Evolutionary conservation across 2,329 filamentous ascomycete species (phyloP).

Genomic region (Colletotrichum salicis): DNA sequence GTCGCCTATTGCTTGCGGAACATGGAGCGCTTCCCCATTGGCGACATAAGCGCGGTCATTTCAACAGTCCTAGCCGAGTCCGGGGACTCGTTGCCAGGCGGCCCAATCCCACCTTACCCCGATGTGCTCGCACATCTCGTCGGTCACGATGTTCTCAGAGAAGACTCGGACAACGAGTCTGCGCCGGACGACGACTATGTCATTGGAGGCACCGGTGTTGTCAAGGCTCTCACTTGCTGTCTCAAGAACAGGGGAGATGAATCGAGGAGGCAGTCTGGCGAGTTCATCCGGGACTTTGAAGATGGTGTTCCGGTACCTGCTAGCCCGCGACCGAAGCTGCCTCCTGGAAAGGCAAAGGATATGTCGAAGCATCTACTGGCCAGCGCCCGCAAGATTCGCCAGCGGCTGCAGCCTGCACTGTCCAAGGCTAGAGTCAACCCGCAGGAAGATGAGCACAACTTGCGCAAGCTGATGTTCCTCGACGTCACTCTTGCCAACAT

Average conservation of each 20-base stretch:
- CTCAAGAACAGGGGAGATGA: constrained; percentile 82
- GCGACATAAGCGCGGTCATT: constrained; percentile 61
- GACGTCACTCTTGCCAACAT: constrained; percentile 89
- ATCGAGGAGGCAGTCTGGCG: constrained; percentile 62
- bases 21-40: constrained; percentile 81
- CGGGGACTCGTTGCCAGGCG: constrained; percentile 34
- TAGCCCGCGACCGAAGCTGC: constrained; percentile 47
- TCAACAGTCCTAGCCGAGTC: constrained; percentile 56
- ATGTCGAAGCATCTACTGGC: constrained; percentile 92
- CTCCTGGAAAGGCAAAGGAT: constrained; percentile 78
- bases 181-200: constrained; percentile 94
- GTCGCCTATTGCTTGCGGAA: constrained; percentile 94
- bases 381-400: constrained; percentile 88
- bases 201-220: constrained; percentile 93
- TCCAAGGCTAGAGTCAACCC: constrained; percentile 75
- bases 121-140: constrained; percentile 90
- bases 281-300: constrained; percentile 64
- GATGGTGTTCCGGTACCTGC: constrained; percentile 58
- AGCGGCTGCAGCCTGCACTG: constrained; percentile 84
- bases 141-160: constrained; percentile 70
- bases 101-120: constrained; percentile 65
- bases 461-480: constrained; percentile 87
- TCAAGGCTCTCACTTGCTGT: constrained; percentile 92
- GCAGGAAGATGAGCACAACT: constrained; percentile 76
- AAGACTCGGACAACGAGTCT: constrained; percentile 69